phyloP scores from a whole-genome alignment of 805 yeast genomes.

The Schwanniomyces pseudopolymorphus region DNA sequence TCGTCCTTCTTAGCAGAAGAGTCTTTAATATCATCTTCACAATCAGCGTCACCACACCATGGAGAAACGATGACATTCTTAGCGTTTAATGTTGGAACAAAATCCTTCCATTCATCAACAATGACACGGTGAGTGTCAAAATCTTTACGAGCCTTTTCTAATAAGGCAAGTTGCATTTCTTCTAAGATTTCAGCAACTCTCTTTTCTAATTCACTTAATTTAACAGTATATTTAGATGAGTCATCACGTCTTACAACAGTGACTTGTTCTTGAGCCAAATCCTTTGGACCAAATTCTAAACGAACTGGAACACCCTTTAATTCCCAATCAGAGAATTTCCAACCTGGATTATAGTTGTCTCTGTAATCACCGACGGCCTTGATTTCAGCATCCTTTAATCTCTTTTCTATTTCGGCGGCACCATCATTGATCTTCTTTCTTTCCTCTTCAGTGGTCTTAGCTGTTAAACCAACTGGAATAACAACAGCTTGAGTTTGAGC shows the following conservation, averaged over 20 bases:
- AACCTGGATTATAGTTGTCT: constrained; percentile 95
- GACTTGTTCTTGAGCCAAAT: constrained; percentile 74
- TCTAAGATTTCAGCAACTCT: constrained; percentile 77
- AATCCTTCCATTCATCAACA: constrained; percentile 86
- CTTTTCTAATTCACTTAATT: constrained; percentile 62
- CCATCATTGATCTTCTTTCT: constrained; percentile 68
- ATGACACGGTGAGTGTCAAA: constrained; percentile 81
- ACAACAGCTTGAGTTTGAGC: constrained; percentile 90
- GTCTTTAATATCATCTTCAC: constrained; percentile 97
- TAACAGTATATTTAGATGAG: constrained; percentile 68
- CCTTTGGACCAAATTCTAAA: constrained; percentile 96
- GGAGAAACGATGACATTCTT: constrained; percentile 92
- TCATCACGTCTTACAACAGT: constrained; percentile 92
- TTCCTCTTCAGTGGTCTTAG: constrained; percentile 76
- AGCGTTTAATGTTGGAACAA: constrained; percentile 86
- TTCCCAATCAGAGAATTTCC: constrained; percentile 98
- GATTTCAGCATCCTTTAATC: constrained; percentile 59
- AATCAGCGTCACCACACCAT: constrained; percentile 93
- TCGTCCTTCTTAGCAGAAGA: constrained; percentile 78
- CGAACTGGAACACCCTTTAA: constrained; percentile 94
- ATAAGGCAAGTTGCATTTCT: constrained; percentile 75
- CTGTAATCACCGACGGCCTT: constrained; percentile 86
- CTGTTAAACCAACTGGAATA: constrained; percentile 92
- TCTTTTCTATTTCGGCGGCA: constrained; percentile 65
- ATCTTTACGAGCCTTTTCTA: constrained; percentile 72